Percentiles rank a stretch among this genome's conserved stretches.
Conservation (phyloP, 2,329 filamentous ascomycete species). For the Arthroderma sp. region DNA sequence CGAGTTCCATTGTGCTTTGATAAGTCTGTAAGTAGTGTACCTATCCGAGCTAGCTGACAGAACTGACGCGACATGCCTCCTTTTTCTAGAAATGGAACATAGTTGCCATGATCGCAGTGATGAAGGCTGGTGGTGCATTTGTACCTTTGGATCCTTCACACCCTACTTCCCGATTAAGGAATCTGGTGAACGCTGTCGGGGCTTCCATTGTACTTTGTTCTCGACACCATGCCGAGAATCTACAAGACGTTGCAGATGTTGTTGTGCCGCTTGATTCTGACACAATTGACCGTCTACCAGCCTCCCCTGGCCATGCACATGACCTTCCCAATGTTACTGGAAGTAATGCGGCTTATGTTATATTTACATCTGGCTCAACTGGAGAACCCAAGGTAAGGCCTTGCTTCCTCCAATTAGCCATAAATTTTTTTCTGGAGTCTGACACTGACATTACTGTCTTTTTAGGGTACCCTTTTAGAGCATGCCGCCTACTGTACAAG, state of each 20-base stretch:
- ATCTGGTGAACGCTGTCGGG: constrained; percentile 21
- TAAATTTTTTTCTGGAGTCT: neutral
- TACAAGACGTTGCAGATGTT: constrained; percentile 15
- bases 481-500: constrained; percentile 47
- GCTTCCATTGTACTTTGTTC: constrained; percentile 24
- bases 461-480: constrained; percentile 47
- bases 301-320: constrained; percentile 7
- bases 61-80: neutral
- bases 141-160: constrained; percentile 29
- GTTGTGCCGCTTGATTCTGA: constrained; percentile 19
- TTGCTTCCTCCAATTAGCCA: neutral
- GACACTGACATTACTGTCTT: constrained; percentile 7
- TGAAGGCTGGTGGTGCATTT: constrained; percentile 32
- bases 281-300: constrained; percentile 15
- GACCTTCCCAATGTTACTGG: constrained; percentile 17
- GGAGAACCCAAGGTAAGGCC: constrained; percentile 38
- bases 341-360: constrained; percentile 37
- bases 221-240: constrained; percentile 12
- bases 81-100: constrained; percentile 27
- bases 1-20: constrained; percentile 29
- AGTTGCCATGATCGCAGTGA: constrained; percentile 28
- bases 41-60: neutral
- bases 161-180: constrained; percentile 24
- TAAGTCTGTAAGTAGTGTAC: constrained; percentile 24
- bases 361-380: constrained; percentile 48